A percentile compares a stretch with the other conserved stretches of the same genome.
These are phyloP conservation scores for Pouteria glomerata DNA, from an alignment of 148 eudicot genomes.

Conservation along the genomic window DNA sequence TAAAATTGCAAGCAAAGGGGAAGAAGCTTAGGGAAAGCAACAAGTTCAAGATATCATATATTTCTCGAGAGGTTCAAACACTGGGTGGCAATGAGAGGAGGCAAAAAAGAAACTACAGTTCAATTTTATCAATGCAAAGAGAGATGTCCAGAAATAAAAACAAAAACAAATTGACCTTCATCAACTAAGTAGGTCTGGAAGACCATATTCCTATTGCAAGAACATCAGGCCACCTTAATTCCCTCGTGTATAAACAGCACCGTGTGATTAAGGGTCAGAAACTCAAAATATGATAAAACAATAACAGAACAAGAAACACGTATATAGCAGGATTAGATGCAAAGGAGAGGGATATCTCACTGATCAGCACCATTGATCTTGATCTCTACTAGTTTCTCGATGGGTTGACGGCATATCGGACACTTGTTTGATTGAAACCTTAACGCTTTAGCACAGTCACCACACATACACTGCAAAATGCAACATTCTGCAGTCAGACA, in stretches of 20 bases:
- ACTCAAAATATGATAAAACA: background rate
- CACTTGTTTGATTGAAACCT: conserved; percentile 66
- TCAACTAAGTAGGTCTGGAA: no score
- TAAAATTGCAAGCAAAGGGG: conserved; percentile 6
- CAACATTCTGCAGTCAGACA: conserved; percentile 5
- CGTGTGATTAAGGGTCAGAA: background rate
- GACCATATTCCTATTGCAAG: background rate
- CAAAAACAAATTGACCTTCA: no score
- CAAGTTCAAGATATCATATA: no score
- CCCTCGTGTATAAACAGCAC: conserved; percentile 1
- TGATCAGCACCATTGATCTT: conserved; percentile 31
- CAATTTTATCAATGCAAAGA: background rate
- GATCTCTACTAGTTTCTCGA: conserved; percentile 65
- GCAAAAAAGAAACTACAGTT: conserved; percentile 3
- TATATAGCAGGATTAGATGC: conserved; percentile 18
- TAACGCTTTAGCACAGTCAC: conserved; percentile 66
- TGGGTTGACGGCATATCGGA: conserved; percentile 72
- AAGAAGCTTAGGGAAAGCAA: no score
- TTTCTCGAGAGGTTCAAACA: no score
- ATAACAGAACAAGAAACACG: background rate
- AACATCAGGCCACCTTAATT: background rate
- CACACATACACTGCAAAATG: conserved; percentile 71
- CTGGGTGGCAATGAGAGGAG: background rate
- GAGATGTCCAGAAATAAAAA: background rate
- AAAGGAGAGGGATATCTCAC: conserved; percentile 16